A percentile compares a stretch with the other conserved stretches of the same genome.
Evolutionary conservation across 1,284 basidiomycete genomes (phyloP).

Genomic region (Earliella scabrosa): DNA sequence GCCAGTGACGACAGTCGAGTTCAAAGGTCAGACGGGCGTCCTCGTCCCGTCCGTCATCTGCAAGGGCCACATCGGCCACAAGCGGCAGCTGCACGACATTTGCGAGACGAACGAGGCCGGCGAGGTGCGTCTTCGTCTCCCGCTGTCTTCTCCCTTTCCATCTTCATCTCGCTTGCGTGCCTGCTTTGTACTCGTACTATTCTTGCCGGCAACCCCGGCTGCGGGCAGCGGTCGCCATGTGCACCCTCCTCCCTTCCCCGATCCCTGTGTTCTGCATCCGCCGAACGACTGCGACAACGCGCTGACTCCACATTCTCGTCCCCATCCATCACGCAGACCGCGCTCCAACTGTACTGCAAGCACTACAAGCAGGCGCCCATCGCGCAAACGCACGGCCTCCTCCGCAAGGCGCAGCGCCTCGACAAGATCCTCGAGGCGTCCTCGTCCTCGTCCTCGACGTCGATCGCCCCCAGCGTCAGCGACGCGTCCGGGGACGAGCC

Average conservation of each 20-base stretch:
- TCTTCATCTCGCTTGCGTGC: too few species aligned
- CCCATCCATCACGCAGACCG: slow-evolving; percentile 55
- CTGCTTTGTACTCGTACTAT: too few species aligned
- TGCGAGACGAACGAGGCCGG: slow-evolving; percentile 86
- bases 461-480: too few species aligned
- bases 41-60: slow-evolving; percentile 87
- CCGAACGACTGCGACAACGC: too few species aligned
- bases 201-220: not conserved
- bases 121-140: slow-evolving; percentile 53
- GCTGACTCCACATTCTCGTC: too few species aligned
- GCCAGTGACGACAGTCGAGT: slow-evolving; percentile 70
- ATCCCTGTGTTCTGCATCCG: too few species aligned
- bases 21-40: slow-evolving; percentile 85
- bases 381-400: slow-evolving; percentile 75
- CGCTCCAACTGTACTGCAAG: slow-evolving; percentile 83
- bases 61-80: slow-evolving; percentile 74
- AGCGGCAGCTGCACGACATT: slow-evolving; percentile 76
- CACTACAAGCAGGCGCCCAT: slow-evolving; percentile 82
- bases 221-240: not conserved
- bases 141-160: too few species aligned
- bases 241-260: not conserved
- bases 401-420: slow-evolving; percentile 85
- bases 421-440: slow-evolving; percentile 60
- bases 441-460: slow-evolving; percentile 1
- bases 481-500: too few species aligned